Evolutionary conservation across 2,329 filamentous ascomycete species (phyloP).

Genomic region (Fusarium liriodendri): DNA sequence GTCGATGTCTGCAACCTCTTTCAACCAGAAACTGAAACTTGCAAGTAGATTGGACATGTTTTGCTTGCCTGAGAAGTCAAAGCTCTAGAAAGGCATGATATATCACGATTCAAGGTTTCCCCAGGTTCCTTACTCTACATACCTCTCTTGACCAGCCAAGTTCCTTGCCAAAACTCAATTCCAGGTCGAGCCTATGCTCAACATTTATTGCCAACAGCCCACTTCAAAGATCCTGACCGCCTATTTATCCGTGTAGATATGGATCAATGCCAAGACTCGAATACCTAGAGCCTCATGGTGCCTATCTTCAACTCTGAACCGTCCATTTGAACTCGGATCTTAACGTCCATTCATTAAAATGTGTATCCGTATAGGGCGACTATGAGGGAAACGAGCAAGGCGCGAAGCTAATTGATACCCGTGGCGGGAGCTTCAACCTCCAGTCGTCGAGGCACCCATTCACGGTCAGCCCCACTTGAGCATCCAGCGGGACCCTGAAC

Average conservation of each 20-base stretch:
- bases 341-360: neutral
- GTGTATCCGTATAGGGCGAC: neutral
- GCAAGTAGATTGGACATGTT: neutral
- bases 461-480: neutral
- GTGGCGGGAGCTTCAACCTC: neutral
- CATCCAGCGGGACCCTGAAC: neutral
- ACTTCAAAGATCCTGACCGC: neutral
- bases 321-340: neutral
- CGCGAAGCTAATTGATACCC: neutral
- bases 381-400: neutral
- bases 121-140: neutral
- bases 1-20: neutral
- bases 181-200: neutral
- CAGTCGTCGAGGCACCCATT: neutral
- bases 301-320: neutral
- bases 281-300: neutral
- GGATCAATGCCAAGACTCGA: neutral
- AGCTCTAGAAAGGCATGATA: neutral
- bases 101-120: neutral
- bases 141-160: neutral
- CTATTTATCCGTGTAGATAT: neutral
- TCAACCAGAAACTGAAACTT: neutral
- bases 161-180: neutral
- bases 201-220: neutral
- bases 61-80: neutral